Evolutionary conservation across 495 filamentous ascomycete species (phyloP).

Genomic region (Lasiosphaeriaceae sp.): DNA sequence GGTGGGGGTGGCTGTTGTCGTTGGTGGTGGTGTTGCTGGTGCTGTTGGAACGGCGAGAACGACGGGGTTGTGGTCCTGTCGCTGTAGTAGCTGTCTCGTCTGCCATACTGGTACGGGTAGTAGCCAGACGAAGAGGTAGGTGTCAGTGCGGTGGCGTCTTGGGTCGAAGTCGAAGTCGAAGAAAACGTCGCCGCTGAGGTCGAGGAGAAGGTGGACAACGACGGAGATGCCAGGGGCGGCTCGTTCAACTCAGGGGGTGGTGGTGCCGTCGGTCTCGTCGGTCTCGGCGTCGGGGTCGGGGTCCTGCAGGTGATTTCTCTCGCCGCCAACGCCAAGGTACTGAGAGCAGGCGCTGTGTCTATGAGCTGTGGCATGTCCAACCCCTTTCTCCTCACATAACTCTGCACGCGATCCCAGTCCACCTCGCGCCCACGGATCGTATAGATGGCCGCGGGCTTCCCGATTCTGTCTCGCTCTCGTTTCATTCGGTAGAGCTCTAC

Average conservation of each 20-base stretch:
- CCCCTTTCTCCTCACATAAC: conserved; percentile 28
- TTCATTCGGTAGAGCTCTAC: conserved; percentile 25
- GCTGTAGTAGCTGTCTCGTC: neutral
- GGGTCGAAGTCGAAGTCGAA: neutral
- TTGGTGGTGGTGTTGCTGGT: neutral
- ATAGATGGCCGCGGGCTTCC: conserved; percentile 22
- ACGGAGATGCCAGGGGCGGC: neutral
- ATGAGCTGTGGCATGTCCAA: conserved; percentile 17
- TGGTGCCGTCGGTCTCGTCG: neutral
- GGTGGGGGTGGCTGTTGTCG: neutral
- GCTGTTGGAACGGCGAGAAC: neutral
- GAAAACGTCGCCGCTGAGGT: conserved; percentile 1
- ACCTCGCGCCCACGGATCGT: conserved; percentile 26
- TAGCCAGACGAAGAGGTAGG: neutral
- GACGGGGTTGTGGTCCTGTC: neutral
- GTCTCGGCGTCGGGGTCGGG: neutral
- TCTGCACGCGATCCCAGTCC: conserved; percentile 25
- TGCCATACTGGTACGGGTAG: neutral
- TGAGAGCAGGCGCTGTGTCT: conserved; percentile 1
- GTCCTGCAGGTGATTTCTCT: conserved; percentile 18
- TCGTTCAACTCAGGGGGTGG: neutral
- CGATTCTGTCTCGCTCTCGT: conserved; percentile 23
- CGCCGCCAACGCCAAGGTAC: conserved; percentile 3
- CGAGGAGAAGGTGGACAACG: conserved; percentile 1
- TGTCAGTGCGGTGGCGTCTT: neutral